phyloP scores from a whole-genome alignment of 257 asterid genomes.

The Rauvolfia tetraphylla region DNA sequence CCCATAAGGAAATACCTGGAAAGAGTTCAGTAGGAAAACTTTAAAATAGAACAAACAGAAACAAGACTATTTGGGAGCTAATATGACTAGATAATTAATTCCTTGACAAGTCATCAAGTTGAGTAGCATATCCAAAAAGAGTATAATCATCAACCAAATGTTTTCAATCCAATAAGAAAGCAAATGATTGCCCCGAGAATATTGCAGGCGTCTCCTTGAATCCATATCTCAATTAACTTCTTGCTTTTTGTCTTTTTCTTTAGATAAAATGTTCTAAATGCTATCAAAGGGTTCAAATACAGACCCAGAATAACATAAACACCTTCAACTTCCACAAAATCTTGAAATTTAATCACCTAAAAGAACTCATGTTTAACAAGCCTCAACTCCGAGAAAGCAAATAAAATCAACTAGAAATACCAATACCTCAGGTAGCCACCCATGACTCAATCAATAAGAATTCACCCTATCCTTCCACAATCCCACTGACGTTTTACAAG shows the following conservation, averaged over 20 bases:
- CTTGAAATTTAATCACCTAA: neutral
- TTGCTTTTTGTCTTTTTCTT: neutral
- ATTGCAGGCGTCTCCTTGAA: neutral
- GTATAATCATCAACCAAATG: neutral
- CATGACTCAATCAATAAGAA: neutral
- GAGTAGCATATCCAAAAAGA: neutral
- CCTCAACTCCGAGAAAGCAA: neutral
- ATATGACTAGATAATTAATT: neutral
- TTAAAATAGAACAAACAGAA: neutral
- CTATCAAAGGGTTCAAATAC: neutral
- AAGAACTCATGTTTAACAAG: neutral
- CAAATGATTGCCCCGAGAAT: too few relatives aligned
- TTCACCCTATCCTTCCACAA: neutral
- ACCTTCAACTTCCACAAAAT: neutral
- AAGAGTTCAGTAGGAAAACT: conserved; percentile 19
- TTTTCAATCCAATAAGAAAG: neutral
- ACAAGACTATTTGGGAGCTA: neutral
- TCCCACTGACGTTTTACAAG: neutral
- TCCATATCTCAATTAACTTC: neutral
- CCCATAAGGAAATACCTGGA: conserved; percentile 85
- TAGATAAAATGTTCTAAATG: neutral
- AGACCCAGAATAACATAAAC: neutral
- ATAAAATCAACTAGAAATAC: neutral
- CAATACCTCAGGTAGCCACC: neutral
- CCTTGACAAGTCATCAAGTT: neutral